Percentiles rank a stretch among this genome's conserved stretches.
These are phyloP conservation scores for Viola pubescens DNA, from an alignment of 441 rosid species.

Conservation along the genomic window DNA sequence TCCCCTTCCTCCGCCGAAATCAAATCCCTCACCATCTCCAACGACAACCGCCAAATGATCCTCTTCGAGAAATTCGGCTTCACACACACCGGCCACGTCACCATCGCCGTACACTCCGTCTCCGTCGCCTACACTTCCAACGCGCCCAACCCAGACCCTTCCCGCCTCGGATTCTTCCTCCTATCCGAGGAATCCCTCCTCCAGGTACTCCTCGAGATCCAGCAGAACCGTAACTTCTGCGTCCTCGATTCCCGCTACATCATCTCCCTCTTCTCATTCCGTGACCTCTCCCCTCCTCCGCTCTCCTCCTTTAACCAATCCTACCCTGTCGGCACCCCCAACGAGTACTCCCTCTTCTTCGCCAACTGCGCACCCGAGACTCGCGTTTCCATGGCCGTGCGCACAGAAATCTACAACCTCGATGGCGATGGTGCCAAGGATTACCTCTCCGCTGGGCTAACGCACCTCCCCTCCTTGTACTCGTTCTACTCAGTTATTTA, in stretches of 20 bases:
- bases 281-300: conserved; percentile 85
- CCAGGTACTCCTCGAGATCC: conserved; percentile 79
- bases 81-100: conserved; percentile 73
- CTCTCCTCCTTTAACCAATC: conserved; percentile 47
- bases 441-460: conserved; percentile 78
- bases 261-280: conserved; percentile 55
- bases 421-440: conserved; percentile 57
- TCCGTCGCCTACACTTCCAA: conserved; percentile 41
- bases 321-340: conserved; percentile 55
- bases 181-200: conserved; percentile 85
- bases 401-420: conserved; percentile 66
- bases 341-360: conserved; percentile 86
- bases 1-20: conserved; percentile 65
- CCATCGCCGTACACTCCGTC: conserved; percentile 56
- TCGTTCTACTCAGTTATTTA: conserved; percentile 48
- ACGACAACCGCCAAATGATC: conserved; percentile 79
- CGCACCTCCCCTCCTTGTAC: conserved; percentile 69
- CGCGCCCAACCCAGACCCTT: conserved; percentile 44
- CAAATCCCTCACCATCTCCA: conserved; percentile 54
- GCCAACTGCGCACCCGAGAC: conserved; percentile 80
- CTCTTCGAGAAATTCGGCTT: conserved; percentile 95
- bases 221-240: conserved; percentile 67
- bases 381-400: conserved; percentile 75
- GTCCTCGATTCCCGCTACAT: conserved; percentile 75
- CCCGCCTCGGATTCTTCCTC: conserved; percentile 90